A percentile compares a stretch with the other conserved stretches of the same genome.
Evolutionary conservation across 257 asterid genomes (phyloP).

Genomic region (Fraxinus americana): DNA sequence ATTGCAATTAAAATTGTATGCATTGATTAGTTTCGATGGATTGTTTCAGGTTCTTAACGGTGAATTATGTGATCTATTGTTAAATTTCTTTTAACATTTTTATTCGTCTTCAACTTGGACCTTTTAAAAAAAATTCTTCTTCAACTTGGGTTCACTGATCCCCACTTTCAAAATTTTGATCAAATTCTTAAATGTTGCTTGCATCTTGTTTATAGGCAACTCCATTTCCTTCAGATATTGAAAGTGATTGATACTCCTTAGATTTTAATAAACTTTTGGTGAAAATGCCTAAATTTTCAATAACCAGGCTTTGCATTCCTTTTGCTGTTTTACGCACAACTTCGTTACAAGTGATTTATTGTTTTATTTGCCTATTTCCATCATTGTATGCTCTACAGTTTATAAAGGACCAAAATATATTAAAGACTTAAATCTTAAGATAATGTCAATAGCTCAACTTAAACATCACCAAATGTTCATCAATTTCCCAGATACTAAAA

Average conservation of each 20-base stretch:
- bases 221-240: too few relatives aligned
- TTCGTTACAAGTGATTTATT: background rate
- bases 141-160: too few relatives aligned
- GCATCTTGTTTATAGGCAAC: too few relatives aligned
- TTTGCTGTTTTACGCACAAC: background rate
- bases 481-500: background rate
- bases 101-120: too few relatives aligned
- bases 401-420: background rate
- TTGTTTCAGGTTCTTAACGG: background rate
- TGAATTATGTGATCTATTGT: background rate
- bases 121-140: too few relatives aligned
- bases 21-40: background rate
- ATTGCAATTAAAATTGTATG: constrained; percentile 14
- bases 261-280: too few relatives aligned
- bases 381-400: background rate
- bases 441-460: background rate
- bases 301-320: too few relatives aligned
- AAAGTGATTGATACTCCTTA: too few relatives aligned
- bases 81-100: background rate
- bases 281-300: background rate
- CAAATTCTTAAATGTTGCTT: too few relatives aligned
- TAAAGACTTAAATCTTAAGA: too few relatives aligned
- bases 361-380: background rate
- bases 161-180: too few relatives aligned
- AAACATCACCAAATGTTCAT: background rate